phyloP scores from a whole-genome alignment of 441 rosid genomes.

The Syzygium malaccense region DNA sequence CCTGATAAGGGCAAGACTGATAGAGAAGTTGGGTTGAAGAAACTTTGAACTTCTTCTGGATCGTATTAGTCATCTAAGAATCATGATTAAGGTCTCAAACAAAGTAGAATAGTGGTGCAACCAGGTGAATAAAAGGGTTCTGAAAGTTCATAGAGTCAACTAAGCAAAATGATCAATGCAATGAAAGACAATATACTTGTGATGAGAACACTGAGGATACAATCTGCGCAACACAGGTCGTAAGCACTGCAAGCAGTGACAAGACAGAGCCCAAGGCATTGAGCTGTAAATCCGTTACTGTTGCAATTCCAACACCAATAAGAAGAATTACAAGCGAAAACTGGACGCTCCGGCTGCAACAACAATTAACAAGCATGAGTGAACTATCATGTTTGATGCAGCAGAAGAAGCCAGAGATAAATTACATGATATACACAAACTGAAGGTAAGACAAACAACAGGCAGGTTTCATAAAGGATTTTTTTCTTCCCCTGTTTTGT shows the following conservation, averaged over 20 bases:
- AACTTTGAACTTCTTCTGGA: constrained; percentile 98
- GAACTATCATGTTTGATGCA: neutral
- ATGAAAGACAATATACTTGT: neutral
- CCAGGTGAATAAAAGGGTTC: neutral
- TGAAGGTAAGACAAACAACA: neutral
- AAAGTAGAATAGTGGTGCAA: neutral
- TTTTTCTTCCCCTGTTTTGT: neutral
- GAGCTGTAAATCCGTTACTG: constrained; percentile 98
- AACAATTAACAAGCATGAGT: neutral
- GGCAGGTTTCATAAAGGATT: neutral
- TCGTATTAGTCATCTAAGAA: constrained; percentile 93
- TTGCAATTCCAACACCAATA: constrained; percentile 96
- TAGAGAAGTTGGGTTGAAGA: constrained; percentile 96
- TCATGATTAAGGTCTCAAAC: constrained; percentile 43
- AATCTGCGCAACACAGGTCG: constrained; percentile 96
- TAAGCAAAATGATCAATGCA: neutral
- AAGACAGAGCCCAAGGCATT: constrained; percentile 82
- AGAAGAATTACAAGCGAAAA: constrained; percentile 77
- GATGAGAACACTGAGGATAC: constrained; percentile 46
- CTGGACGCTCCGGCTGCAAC: constrained; percentile 81
- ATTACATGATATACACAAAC: neutral
- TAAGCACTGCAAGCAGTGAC: constrained; percentile 86
- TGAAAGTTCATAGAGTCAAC: neutral
- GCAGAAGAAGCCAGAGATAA: neutral
- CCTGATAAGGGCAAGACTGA: constrained; percentile 99